These are phyloP conservation scores for Fusarium scirpi DNA, from an alignment of 2,329 filamentous ascomycete genomes.

Conservation along the genomic window DNA sequence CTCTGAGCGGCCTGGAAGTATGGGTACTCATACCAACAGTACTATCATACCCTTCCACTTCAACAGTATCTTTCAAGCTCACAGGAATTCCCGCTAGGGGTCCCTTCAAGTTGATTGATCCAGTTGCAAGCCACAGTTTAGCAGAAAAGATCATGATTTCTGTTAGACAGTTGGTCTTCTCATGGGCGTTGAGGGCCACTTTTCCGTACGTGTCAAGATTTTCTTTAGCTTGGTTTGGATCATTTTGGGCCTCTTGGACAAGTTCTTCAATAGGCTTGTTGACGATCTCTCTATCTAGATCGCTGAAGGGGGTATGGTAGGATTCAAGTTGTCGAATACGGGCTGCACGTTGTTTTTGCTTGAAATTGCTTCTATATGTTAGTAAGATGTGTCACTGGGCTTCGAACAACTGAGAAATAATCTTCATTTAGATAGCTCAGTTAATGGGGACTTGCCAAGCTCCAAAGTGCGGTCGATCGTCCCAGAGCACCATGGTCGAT, in stretches of 20 bases:
- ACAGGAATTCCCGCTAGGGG: conserved; percentile 89
- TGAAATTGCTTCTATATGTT: conserved; percentile 70
- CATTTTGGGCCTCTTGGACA: conserved; percentile 81
- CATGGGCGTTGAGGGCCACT: conserved; percentile 83
- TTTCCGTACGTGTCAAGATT: conserved; percentile 90
- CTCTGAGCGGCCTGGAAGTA: conserved; percentile 71
- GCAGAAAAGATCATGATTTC: conserved; percentile 85
- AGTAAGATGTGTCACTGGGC: neutral
- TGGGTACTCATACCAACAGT: conserved; percentile 84
- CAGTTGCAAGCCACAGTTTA: conserved; percentile 74
- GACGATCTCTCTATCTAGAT: conserved; percentile 74
- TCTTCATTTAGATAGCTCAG: neutral
- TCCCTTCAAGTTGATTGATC: conserved; percentile 77
- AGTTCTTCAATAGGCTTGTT: conserved; percentile 80
- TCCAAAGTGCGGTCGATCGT: conserved; percentile 76
- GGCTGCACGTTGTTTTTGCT: conserved; percentile 79
- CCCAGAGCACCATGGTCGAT: conserved; percentile 56
- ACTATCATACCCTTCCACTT: conserved; percentile 85
- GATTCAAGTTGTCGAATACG: conserved; percentile 75
- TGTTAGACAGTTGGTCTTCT: conserved; percentile 89
- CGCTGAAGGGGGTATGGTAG: conserved; percentile 75
- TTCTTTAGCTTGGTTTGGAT: conserved; percentile 72
- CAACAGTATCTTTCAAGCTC: conserved; percentile 83
- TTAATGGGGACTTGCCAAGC: conserved; percentile 67
- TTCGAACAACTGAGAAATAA: neutral